Conservation (phyloP, 1,284 basidiomycete genomes). For the Athelia psychrophila region DNA sequence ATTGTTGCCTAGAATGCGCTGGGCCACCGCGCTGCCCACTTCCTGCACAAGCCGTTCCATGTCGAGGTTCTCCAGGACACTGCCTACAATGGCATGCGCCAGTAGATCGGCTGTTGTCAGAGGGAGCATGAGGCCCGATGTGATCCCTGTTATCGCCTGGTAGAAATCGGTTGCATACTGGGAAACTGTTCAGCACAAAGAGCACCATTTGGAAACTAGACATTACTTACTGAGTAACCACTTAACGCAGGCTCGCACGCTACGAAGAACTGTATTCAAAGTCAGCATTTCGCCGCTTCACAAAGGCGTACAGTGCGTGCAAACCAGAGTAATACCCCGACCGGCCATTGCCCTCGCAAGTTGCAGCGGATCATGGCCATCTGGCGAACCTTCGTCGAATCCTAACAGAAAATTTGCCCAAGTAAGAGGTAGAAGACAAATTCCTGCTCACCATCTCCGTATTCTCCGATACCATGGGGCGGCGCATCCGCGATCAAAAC, state of each 20-base stretch:
- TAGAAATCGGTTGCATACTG: constrained; percentile 95
- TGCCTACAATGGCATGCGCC: constrained; percentile 96
- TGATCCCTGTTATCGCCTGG: constrained; percentile 89
- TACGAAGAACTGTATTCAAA: constrained; percentile 79
- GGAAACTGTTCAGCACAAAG: constrained; percentile 1
- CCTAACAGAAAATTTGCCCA: constrained; percentile 41
- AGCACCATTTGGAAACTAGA: constrained; percentile 7
- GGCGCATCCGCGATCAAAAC: constrained; percentile 97
- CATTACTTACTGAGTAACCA: constrained; percentile 75
- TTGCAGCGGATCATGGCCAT: constrained; percentile 88
- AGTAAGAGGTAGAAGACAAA: constrained; percentile 6
- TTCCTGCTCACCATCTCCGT: constrained; percentile 76
- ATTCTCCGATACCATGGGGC: constrained; percentile 91
- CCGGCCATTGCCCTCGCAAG: constrained; percentile 89
- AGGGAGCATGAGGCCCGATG: constrained; percentile 93
- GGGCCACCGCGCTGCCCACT: constrained; percentile 91
- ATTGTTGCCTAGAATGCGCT: constrained; percentile 85
- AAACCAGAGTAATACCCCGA: constrained; percentile 85
- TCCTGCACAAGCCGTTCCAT: constrained; percentile 96
- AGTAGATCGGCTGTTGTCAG: constrained; percentile 94
- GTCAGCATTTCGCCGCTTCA: background rate
- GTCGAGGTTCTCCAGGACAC: constrained; percentile 96
- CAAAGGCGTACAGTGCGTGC: constrained; percentile 23
- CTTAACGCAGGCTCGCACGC: constrained; percentile 98
- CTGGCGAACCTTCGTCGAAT: constrained; percentile 90